phyloP scores from a whole-genome alignment of 2,329 filamentous ascomycete species.

The Alternaria novae-zelandiae region DNA sequence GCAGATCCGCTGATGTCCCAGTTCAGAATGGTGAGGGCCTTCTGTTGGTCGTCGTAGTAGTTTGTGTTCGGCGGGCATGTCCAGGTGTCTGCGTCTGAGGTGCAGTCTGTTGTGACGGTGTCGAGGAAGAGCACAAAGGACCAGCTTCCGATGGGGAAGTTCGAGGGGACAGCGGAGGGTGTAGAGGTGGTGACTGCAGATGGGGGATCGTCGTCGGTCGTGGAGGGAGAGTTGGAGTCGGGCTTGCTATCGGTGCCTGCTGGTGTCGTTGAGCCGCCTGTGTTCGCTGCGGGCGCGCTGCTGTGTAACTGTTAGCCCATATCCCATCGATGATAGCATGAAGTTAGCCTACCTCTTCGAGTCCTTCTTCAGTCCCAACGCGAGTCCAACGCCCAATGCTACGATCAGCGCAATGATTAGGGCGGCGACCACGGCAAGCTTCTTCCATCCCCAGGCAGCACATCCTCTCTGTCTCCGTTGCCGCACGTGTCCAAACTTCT shows the following conservation, averaged over 20 bases:
- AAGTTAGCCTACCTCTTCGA: conserved; percentile 25
- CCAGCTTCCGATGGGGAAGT: conserved; percentile 69
- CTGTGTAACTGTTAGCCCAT: conserved; percentile 7
- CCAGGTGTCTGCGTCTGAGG: conserved; percentile 65
- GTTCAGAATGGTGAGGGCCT: conserved; percentile 61
- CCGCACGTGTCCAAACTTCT: conserved; percentile 39
- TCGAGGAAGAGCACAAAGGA: conserved; percentile 65
- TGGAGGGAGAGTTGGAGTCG: conserved; percentile 1
- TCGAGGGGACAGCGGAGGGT: conserved; percentile 26
- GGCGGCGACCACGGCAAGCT: conserved; percentile 43
- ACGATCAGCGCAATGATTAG: conserved; percentile 45
- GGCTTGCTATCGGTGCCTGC: not conserved
- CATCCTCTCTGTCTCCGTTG: conserved; percentile 27
- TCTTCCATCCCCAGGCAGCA: conserved; percentile 49
- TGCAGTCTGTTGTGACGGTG: conserved; percentile 62
- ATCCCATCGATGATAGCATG: not conserved
- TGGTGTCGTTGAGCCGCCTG: not conserved
- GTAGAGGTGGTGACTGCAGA: conserved; percentile 25
- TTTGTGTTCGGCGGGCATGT: conserved; percentile 65
- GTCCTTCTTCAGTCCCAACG: conserved; percentile 51
- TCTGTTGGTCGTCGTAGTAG: conserved; percentile 53
- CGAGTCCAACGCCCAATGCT: conserved; percentile 48
- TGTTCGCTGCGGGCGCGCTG: not conserved
- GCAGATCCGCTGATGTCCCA: conserved; percentile 63
- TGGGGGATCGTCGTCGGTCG: conserved; percentile 14